Evolutionary conservation across 2,329 filamentous ascomycete species (phyloP), one percentile per base, ranked within the genome.

Genomic region (Cladosporium sp.): DNA sequence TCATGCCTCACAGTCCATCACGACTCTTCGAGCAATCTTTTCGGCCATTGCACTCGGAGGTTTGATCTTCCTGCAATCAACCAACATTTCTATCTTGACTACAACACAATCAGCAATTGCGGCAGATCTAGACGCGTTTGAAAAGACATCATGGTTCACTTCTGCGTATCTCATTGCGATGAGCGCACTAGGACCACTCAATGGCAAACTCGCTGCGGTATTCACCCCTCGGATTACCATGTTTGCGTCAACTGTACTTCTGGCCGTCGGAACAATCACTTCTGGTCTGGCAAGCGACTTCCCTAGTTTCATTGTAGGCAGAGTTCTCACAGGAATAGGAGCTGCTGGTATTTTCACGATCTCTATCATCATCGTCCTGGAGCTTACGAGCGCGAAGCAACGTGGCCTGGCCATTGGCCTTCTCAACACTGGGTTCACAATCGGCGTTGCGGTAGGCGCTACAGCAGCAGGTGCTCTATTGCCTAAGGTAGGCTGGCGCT

Each of bases 31-130:
- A 29, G 34, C 40, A 7, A 29, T 50, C 17, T 39, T 50, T 30
- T 43, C 40, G 29, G 41, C 47, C 24, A 34, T 50, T 13, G 63
- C 58, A 1, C 54, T 69, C 1, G 65, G 57, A 9, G 47, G 43
- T n/a, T 54, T 69, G 32, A 64, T 69, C 40, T 67, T 68, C 54
- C 54, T 68, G 8, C 66, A 68, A 54, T 77, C 78, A 13, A 77
- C 80, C 55, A 93, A 93, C 62, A 88, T 91, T 70, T 88, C 84
- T 11, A 83, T 89, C 58, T 84, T 95, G 64, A 88, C 87, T 5
- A 91, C 89, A 50, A 87, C 86, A 1, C 89, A 93, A 69, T 88
- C 84, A 7, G 76, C 76, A 43, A 88, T 95, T 57, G 88, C 88
- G 2, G 79, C 78, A 7, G 88, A 92, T 57, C 74, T 95, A 2